phyloP scores from a whole-genome alignment of 371 early-diverging fungal genomes.

The Phascolomyces articulosus region DNA sequence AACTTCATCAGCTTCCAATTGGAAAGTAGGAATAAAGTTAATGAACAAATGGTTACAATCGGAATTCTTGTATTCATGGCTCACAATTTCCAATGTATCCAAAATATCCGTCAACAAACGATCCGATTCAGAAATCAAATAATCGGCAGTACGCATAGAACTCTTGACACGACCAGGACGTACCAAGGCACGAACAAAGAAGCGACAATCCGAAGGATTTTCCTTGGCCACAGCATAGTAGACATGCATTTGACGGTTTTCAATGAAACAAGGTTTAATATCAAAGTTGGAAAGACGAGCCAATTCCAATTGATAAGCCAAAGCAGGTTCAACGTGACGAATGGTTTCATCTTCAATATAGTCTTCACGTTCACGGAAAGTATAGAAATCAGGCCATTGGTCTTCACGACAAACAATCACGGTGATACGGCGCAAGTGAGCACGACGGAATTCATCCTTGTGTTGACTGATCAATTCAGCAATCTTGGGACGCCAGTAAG shows the following conservation, averaged over 20 bases:
- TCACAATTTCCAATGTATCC: conserved; percentile 92
- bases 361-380: conserved; percentile 89
- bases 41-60: conserved; percentile 98
- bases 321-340: conserved; percentile 97
- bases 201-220: conserved; percentile 91
- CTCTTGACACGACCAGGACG: conserved; percentile 87
- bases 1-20: conserved; percentile 83
- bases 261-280: conserved; percentile 91
- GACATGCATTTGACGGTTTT: conserved; percentile 93
- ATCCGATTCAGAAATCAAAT: conserved; percentile 92
- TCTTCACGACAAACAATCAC: conserved; percentile 84
- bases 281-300: conserved; percentile 93
- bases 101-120: conserved; percentile 91
- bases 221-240: conserved; percentile 96
- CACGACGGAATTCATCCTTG: conserved; percentile 67
- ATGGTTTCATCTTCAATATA: conserved; percentile 92
- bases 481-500: conserved; percentile 66
- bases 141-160: conserved; percentile 87
- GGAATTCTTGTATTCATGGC: conserved; percentile 87
- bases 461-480: conserved; percentile 58
- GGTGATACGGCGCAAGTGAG: conserved; percentile 89
- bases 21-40: conserved; percentile 96
- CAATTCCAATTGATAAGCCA: conserved; percentile 96
- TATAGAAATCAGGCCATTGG: conserved; percentile 91
- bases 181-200: conserved; percentile 97